phyloP scores from a whole-genome alignment of 805 yeast genomes.

The Nakazawaea ishiwadae region DNA sequence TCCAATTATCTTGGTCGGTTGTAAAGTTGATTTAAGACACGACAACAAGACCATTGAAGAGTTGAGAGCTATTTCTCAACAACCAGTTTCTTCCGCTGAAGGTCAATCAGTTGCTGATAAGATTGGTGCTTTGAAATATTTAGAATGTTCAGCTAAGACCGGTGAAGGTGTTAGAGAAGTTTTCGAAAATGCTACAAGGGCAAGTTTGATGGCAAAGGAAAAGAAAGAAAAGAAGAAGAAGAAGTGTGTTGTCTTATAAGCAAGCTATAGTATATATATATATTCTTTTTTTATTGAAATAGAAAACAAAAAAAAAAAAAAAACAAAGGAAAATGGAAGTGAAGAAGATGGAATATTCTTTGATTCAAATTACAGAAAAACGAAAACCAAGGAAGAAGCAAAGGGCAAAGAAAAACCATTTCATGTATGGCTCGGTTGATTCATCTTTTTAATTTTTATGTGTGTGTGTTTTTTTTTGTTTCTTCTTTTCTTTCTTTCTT shows the following conservation, averaged over 20 bases:
- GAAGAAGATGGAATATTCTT: no score
- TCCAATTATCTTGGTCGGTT: conserved; percentile 88
- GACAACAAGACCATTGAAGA: conserved; percentile 74
- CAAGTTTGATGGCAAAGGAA: conserved; percentile 70
- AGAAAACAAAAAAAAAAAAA: neutral
- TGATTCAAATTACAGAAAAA: no score
- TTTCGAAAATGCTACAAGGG: conserved; percentile 88
- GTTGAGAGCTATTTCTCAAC: conserved; percentile 68
- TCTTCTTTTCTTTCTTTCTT: no score
- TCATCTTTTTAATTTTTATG: no score
- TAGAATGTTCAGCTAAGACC: conserved; percentile 90
- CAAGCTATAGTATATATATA: no score
- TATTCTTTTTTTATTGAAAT: neutral
- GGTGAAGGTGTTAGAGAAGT: conserved; percentile 92
- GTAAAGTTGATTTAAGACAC: conserved; percentile 84
- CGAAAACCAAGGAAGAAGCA: no score
- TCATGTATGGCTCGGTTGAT: no score
- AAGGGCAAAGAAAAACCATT: no score
- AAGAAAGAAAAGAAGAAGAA: conserved; percentile 56
- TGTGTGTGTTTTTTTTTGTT: no score
- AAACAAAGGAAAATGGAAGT: neutral
- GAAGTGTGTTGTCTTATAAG: conserved; percentile 67
- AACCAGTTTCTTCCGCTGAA: conserved; percentile 77
- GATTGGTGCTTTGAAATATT: conserved; percentile 81
- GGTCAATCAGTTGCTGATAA: conserved; percentile 85